A percentile compares a stretch with the other conserved stretches of the same genome.
These are phyloP conservation scores for Talaromyces piceae DNA, from an alignment of 2,329 filamentous ascomycete species.

Conservation along the genomic window DNA sequence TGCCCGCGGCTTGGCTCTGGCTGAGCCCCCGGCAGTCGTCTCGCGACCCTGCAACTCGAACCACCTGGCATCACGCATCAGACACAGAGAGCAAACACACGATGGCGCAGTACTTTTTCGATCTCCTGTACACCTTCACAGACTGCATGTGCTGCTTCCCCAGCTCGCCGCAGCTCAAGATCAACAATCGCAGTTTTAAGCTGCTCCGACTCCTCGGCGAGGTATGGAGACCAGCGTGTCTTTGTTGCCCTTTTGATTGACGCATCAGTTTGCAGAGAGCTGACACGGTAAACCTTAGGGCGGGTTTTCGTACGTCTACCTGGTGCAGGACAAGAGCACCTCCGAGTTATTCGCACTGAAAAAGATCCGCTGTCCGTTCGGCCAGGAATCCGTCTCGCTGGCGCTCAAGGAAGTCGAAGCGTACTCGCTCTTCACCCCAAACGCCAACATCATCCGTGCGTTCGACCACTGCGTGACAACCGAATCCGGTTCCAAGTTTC, in stretches of 20 bases:
- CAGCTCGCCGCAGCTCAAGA: conserved; percentile 84
- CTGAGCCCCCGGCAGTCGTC: no score
- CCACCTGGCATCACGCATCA: no score
- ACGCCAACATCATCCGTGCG: conserved; percentile 78
- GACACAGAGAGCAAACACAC: no score
- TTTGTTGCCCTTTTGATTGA: not conserved
- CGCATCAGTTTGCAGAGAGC: not conserved
- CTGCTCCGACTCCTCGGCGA: conserved; percentile 89
- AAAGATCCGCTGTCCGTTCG: conserved; percentile 98
- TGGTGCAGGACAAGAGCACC: conserved; percentile 82
- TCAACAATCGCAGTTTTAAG: conserved; percentile 93
- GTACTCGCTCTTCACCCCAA: conserved; percentile 78
- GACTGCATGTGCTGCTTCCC: conserved; percentile 97
- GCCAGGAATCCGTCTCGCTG: conserved; percentile 87
- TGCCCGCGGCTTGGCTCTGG: no score
- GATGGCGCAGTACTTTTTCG: conserved; percentile 80
- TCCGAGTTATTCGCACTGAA: conserved; percentile 89
- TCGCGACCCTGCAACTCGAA: no score
- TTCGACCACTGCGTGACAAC: conserved; percentile 75
- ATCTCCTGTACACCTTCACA: conserved; percentile 82
- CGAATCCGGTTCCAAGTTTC: conserved; percentile 53
- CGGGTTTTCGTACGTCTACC: conserved; percentile 98
- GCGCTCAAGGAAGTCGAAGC: conserved; percentile 97
- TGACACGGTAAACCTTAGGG: conserved; percentile 48
- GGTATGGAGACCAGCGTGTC: no score